Conservation (phyloP, 1,139 yeast genomes). For the Hyphopichia khmerensis region DNA sequence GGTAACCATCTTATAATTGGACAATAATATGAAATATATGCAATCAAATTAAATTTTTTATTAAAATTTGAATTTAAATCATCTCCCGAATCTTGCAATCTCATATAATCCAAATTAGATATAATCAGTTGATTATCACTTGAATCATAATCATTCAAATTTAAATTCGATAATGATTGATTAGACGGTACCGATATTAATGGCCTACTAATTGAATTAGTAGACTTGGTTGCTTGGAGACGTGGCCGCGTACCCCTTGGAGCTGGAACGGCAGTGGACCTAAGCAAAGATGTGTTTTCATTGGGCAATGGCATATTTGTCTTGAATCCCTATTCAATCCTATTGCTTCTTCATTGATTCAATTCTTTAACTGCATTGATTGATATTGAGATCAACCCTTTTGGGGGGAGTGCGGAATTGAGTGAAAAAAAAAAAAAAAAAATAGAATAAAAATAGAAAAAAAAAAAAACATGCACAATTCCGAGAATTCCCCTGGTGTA, state of each 20-base stretch:
- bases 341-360: too few relatives aligned
- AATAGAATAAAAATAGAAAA: too few relatives aligned
- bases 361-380: too few relatives aligned
- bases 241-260: neutral
- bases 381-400: too few relatives aligned
- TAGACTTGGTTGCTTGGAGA: neutral
- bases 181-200: constrained; percentile 26
- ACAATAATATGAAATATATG: constrained; percentile 32
- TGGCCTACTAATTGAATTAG: constrained; percentile 14
- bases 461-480: too few relatives aligned
- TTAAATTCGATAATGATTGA: constrained; percentile 20
- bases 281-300: neutral
- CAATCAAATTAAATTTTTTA: constrained; percentile 8
- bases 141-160: constrained; percentile 19
- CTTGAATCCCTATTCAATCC: too few relatives aligned
- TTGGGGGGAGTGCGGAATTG: too few relatives aligned
- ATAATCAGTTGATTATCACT: neutral
- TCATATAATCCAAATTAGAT: neutral
- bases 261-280: neutral
- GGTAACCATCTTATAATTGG: constrained; percentile 35
- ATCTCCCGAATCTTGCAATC: too few relatives aligned
- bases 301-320: neutral
- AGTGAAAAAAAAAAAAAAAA: too few relatives aligned
- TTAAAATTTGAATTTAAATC: too few relatives aligned
- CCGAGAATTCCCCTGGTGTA: too few relatives aligned